These are phyloP conservation scores for Talinum fruticosum DNA, from an alignment of 148 eudicot genomes.

Conservation along the genomic window DNA sequence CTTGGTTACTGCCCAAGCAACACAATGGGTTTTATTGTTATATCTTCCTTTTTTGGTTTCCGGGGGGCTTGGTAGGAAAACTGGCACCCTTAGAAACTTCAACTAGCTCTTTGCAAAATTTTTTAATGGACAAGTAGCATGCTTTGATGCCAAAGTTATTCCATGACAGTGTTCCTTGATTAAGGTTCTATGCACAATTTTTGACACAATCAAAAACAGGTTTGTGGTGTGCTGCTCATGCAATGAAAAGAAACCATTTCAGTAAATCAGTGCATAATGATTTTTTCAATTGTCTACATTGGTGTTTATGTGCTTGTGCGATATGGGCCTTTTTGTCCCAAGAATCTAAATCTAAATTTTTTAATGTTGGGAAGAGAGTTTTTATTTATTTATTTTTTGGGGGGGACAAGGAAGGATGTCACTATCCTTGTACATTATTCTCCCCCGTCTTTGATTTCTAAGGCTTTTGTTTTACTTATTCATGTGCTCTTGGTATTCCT, in stretches of 20 bases:
- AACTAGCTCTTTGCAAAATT: too few relatives aligned
- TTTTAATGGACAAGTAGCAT: not conserved
- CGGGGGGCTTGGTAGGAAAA: too few relatives aligned
- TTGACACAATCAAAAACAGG: not conserved
- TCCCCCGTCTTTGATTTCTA: not conserved
- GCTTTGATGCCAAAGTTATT: not conserved
- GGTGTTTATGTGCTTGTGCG: not conserved
- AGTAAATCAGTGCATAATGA: too few relatives aligned
- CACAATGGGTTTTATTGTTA: too few relatives aligned
- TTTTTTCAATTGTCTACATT: too few relatives aligned
- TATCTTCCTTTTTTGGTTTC: too few relatives aligned
- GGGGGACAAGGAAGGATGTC: too few relatives aligned
- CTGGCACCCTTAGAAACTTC: too few relatives aligned
- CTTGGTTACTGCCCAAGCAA: too few relatives aligned
- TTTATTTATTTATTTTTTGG: too few relatives aligned
- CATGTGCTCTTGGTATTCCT: constrained; percentile 8
- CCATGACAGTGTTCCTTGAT: not conserved
- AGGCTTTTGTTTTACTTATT: not conserved
- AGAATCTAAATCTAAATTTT: not conserved
- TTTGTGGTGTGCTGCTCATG: not conserved
- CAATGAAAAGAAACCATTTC: not conserved
- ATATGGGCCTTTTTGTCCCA: not conserved
- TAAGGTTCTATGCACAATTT: not conserved
- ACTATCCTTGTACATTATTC: too few relatives aligned
- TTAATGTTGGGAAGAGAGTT: too few relatives aligned